phyloP scores from a whole-genome alignment of 2,329 filamentous ascomycete genomes.

The Penicillium sp. region DNA sequence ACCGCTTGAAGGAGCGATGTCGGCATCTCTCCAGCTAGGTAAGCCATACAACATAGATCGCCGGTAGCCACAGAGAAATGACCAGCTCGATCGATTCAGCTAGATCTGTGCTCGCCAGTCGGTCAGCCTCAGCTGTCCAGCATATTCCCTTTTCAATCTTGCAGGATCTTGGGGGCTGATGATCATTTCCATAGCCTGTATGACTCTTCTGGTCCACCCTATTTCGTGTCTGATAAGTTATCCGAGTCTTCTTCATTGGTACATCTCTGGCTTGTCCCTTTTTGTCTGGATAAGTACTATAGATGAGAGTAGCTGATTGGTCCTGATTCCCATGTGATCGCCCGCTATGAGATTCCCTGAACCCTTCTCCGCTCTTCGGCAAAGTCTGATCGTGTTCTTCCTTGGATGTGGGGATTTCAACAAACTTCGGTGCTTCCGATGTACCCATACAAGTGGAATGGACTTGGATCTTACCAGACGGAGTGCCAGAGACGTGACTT shows the following conservation, averaged over 20 bases:
- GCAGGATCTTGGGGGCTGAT: neutral
- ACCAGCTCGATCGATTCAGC: neutral
- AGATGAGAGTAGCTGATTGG: neutral
- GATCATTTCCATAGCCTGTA: neutral
- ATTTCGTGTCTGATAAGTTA: neutral
- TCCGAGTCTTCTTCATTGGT: neutral
- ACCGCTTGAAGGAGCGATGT: neutral
- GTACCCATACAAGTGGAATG: too few species aligned
- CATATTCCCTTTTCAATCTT: too few species aligned
- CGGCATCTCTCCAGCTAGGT: neutral
- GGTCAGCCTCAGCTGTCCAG: neutral
- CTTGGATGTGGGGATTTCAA: too few species aligned
- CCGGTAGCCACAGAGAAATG: neutral
- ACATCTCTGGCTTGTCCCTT: neutral
- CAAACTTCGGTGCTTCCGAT: too few species aligned
- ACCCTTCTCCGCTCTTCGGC: neutral
- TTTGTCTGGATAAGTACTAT: neutral
- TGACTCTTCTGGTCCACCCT: neutral
- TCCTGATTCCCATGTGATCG: neutral
- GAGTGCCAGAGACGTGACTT: too few species aligned
- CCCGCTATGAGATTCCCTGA: neutral
- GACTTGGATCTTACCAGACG: too few species aligned
- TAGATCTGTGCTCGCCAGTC: neutral
- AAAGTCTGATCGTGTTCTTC: neutral
- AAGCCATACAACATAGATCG: too few species aligned